Evolutionary conservation across 1,139 yeast genomes (phyloP).

Genomic region (Eremothecium coryli): DNA sequence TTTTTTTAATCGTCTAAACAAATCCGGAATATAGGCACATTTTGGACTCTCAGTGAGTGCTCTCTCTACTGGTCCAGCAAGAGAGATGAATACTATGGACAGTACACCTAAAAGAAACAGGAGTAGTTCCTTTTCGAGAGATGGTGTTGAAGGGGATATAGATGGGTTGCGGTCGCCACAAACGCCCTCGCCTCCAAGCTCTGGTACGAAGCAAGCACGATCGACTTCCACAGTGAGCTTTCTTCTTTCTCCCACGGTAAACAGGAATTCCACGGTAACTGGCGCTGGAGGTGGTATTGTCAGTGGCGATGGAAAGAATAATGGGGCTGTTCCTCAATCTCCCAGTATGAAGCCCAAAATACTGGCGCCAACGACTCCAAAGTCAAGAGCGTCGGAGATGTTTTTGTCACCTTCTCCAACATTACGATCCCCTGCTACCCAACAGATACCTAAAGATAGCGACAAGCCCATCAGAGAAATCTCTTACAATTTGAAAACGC

Average conservation of each 20-base stretch:
- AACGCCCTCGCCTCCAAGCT: conserved; percentile 19
- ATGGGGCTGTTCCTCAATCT: conserved; percentile 9
- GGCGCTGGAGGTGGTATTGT: conserved; percentile 5
- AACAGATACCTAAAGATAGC: conserved; percentile 17
- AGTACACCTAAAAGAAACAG: conserved; percentile 6
- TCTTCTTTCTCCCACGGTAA: conserved; percentile 19
- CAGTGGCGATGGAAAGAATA: neutral
- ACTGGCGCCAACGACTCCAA: conserved; percentile 33
- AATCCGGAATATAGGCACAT: too few relatives aligned
- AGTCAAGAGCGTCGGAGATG: conserved; percentile 26
- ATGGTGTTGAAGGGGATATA: conserved; percentile 9
- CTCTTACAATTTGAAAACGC: conserved; percentile 36
- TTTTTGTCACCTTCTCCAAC: conserved; percentile 32
- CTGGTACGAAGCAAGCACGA: conserved; percentile 2
- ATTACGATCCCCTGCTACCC: conserved; percentile 31
- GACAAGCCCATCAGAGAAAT: conserved; percentile 35
- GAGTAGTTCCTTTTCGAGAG: neutral
- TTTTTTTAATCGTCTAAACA: too few relatives aligned
- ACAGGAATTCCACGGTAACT: conserved; percentile 9
- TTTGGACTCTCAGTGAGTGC: too few relatives aligned
- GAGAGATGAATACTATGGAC: conserved; percentile 3
- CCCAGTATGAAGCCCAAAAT: conserved; percentile 18
- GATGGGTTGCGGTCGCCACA: conserved; percentile 17
- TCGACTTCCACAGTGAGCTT: conserved; percentile 9
- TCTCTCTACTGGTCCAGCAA: too few relatives aligned